phyloP scores from a whole-genome alignment of 2,329 filamentous ascomycete genomes.

The Aspergillus carbonarius region DNA sequence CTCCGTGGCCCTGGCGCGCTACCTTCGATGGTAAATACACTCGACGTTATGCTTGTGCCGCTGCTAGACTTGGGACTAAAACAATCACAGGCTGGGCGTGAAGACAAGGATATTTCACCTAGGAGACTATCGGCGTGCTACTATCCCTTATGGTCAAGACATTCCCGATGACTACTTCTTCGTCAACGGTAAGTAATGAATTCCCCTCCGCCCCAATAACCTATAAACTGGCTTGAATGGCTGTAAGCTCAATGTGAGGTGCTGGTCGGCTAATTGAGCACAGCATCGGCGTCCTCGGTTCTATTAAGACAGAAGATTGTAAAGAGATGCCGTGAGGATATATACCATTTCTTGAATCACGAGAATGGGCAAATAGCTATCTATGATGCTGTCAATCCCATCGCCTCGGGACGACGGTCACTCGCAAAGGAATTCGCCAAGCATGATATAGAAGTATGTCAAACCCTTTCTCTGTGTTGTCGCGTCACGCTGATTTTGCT shows the following conservation, averaged over 20 bases:
- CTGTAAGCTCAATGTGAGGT: not conserved
- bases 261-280: conserved; percentile 18
- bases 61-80: conserved; percentile 10
- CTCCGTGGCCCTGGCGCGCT: conserved; percentile 90
- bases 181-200: conserved; percentile 64
- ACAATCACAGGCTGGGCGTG: conserved; percentile 73
- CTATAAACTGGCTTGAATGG: not conserved
- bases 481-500: not conserved
- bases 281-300: conserved; percentile 81
- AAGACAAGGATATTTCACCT: conserved; percentile 98
- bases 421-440: conserved; percentile 97
- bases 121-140: conserved; percentile 91
- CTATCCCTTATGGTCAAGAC: conserved; percentile 76
- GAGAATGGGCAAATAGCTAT: conserved; percentile 98
- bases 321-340: conserved; percentile 95
- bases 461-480: not conserved
- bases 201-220: no score
- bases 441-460: conserved; percentile 78
- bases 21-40: conserved; percentile 73
- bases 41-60: not conserved
- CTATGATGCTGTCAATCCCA: conserved; percentile 95
- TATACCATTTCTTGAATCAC: conserved; percentile 92
- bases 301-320: conserved; percentile 94
- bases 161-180: conserved; percentile 98
- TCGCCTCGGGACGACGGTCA: conserved; percentile 75